phyloP scores from a whole-genome alignment of 345 rosid species.

The Citrus maxima region DNA sequence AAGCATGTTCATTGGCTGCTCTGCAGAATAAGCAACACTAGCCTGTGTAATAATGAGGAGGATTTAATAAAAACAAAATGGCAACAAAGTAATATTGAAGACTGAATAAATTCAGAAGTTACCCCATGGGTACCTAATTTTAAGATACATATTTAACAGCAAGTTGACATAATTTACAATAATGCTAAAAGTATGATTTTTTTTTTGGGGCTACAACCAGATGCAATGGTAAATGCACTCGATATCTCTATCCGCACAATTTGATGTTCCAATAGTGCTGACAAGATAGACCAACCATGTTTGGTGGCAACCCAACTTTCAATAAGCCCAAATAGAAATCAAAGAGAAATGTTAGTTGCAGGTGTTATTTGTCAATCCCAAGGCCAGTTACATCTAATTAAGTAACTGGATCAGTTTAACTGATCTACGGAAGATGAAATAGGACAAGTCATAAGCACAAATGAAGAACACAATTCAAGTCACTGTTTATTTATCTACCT shows the following conservation, averaged over 20 bases:
- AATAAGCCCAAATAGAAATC: background rate
- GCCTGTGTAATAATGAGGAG: conserved; percentile 35
- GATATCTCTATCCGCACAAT: background rate
- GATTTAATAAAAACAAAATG: background rate
- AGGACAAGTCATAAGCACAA: background rate
- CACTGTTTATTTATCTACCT: conserved; percentile 35
- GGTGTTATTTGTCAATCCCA: background rate
- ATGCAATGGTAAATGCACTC: background rate
- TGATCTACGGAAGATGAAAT: background rate
- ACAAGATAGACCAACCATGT: background rate
- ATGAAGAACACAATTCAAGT: background rate
- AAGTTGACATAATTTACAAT: background rate
- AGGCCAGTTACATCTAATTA: background rate
- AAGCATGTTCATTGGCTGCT: conserved; percentile 73
- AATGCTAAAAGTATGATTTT: background rate
- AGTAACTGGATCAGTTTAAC: background rate
- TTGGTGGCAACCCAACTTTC: background rate
- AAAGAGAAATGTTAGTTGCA: background rate
- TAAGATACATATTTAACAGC: background rate
- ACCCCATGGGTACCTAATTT: background rate
- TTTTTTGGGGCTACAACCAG: background rate
- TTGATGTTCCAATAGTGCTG: background rate
- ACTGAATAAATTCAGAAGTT: background rate
- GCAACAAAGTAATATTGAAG: background rate
- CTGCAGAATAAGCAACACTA: conserved; percentile 27